A percentile compares a stretch with the other conserved stretches of the same genome.
phyloP scores from a whole-genome alignment of 495 filamentous ascomycete genomes.

The Penicillium egyptiacum region DNA sequence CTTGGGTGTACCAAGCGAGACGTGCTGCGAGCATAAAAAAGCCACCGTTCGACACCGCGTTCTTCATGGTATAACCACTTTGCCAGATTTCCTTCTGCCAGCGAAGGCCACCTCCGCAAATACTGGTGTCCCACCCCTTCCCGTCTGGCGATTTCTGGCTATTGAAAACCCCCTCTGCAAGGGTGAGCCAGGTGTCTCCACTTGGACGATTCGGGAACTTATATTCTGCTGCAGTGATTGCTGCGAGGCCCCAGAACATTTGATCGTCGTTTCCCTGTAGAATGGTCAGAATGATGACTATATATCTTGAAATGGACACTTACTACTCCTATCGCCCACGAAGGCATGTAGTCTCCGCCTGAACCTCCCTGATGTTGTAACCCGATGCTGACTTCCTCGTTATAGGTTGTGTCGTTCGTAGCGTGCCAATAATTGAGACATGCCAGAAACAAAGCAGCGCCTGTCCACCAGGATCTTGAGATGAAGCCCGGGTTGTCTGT shows the following conservation, averaged over 20 bases:
- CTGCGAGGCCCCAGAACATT: slow-evolving; percentile 71
- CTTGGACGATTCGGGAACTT: slow-evolving; percentile 60
- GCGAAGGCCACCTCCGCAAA: slow-evolving; percentile 72
- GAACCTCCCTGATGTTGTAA: slow-evolving; percentile 62
- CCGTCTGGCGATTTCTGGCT: slow-evolving; percentile 45
- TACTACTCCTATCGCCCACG: slow-evolving; percentile 26
- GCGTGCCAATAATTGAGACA: slow-evolving; percentile 73
- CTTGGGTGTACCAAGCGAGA: slow-evolving; percentile 66
- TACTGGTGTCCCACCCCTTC: slow-evolving; percentile 56
- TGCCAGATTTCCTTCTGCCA: slow-evolving; percentile 81
- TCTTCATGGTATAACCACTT: slow-evolving; percentile 72
- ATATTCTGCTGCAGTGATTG: slow-evolving; percentile 67
- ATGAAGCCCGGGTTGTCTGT: slow-evolving; percentile 48
- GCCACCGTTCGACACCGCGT: slow-evolving; percentile 68
- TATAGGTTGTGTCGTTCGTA: slow-evolving; percentile 67
- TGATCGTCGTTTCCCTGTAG: slow-evolving; percentile 63
- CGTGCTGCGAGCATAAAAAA: slow-evolving; percentile 75
- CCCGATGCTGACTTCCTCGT: slow-evolving; percentile 56
- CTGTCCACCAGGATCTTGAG: slow-evolving; percentile 61
- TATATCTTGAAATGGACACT: background rate
- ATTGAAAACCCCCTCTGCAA: slow-evolving; percentile 58
- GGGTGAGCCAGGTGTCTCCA: slow-evolving; percentile 57
- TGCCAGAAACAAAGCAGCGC: slow-evolving; percentile 63
- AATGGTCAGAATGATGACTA: background rate
- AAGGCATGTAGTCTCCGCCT: slow-evolving; percentile 61